Percentiles rank a stretch among this genome's conserved stretches.
These are phyloP conservation scores for Pythium volutum DNA, from an alignment of 352 stramenopile genomes.

Conservation along the genomic window DNA sequence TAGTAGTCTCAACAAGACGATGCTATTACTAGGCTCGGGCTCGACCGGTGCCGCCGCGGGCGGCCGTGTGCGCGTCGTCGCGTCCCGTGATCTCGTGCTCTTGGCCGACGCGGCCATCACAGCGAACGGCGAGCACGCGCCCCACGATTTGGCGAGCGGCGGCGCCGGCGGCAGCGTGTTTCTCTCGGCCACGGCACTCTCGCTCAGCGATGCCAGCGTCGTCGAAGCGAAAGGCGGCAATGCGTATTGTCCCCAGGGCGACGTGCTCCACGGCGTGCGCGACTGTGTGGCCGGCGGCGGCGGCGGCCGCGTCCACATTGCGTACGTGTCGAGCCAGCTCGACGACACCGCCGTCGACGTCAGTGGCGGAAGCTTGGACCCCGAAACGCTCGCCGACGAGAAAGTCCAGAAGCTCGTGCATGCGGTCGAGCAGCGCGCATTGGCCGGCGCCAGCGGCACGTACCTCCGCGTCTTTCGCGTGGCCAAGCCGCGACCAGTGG, in stretches of 20 bases:
- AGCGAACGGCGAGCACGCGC: slow-evolving; percentile 42
- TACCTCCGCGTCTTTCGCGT: slow-evolving; percentile 60
- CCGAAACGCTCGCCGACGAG: background rate
- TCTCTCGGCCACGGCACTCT: slow-evolving; percentile 46
- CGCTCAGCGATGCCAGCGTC: slow-evolving; percentile 24
- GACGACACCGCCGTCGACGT: slow-evolving; percentile 50
- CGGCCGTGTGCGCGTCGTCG: slow-evolving; percentile 59
- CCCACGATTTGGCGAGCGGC: slow-evolving; percentile 27
- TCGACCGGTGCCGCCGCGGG: slow-evolving; percentile 18
- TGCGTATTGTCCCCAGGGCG: slow-evolving; percentile 43
- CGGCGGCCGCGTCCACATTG: slow-evolving; percentile 62
- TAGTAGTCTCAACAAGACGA: too few relatives aligned
- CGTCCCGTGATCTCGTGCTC: slow-evolving; percentile 65
- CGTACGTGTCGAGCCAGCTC: slow-evolving; percentile 64
- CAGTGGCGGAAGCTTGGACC: slow-evolving; percentile 41
- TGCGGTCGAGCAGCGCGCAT: slow-evolving; percentile 35
- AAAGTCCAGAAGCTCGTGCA: slow-evolving; percentile 32
- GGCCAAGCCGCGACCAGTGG: slow-evolving; percentile 24
- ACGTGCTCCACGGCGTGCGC: slow-evolving; percentile 24
- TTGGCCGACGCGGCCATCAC: slow-evolving; percentile 49
- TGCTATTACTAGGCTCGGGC: slow-evolving; percentile 50
- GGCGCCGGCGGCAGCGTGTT: slow-evolving; percentile 58
- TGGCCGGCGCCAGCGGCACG: slow-evolving; percentile 53
- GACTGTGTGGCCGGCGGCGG: slow-evolving; percentile 61
- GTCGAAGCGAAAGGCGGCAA: slow-evolving; percentile 52